These are phyloP conservation scores for Omphalea diandra DNA, from an alignment of 441 rosid species.

Conservation along the genomic window DNA sequence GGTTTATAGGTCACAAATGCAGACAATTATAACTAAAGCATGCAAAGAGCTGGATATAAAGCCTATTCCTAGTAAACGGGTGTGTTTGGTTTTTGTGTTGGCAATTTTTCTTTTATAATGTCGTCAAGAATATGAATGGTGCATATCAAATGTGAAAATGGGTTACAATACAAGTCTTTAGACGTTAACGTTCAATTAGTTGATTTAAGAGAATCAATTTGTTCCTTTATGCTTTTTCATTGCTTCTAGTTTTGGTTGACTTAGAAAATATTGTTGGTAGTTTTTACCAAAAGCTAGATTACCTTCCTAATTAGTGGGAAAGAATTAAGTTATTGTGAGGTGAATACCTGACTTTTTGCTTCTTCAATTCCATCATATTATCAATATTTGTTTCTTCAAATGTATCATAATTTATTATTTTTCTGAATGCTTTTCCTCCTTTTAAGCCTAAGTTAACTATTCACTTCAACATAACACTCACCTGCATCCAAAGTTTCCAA, in stretches of 20 bases:
- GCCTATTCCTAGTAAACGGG: conserved; percentile 87
- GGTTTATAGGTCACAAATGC: conserved; percentile 84
- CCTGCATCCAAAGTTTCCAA: background rate
- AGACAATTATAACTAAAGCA: conserved; percentile 85
- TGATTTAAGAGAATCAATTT: background rate
- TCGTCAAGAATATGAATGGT: background rate
- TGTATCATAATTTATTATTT: background rate
- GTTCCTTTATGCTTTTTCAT: background rate
- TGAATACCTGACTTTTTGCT: no score
- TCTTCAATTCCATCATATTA: no score
- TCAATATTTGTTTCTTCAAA: no score
- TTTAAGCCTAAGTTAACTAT: background rate
- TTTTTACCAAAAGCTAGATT: background rate
- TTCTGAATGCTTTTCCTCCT: background rate
- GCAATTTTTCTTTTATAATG: background rate
- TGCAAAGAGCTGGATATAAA: conserved; percentile 84
- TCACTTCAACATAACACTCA: background rate
- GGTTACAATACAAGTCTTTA: background rate
- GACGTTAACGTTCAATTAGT: background rate
- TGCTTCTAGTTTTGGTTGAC: background rate
- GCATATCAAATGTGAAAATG: background rate
- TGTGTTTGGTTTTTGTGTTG: conserved; percentile 27
- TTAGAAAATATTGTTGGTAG: background rate
- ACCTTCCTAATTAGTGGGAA: background rate
- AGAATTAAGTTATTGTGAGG: background rate